Evolutionary conservation across 768 basidiomycete genomes (phyloP), one percentile per base, ranked within the genome.

Genomic region (Vararia minispora): DNA sequence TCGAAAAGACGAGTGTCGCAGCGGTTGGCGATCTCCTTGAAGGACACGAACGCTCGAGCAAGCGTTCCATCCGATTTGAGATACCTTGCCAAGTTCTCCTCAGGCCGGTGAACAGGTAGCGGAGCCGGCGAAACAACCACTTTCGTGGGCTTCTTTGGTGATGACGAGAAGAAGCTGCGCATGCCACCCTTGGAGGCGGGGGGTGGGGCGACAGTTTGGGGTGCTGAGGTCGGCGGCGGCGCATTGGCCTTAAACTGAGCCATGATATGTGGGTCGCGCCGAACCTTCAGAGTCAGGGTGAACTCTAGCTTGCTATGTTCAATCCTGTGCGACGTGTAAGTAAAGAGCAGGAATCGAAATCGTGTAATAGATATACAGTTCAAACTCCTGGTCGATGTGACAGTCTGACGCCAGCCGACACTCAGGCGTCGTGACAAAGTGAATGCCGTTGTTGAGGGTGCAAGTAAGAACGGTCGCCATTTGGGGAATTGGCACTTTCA

Each of bases 221-320:
- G 47, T 13, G 52, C 44, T 1, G 68, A 62, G 5, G 67, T 59
- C 3, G 71, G 62, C n/a, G 71, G 56, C 16, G 74, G 67, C 12
- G 60, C 56, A 34, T 78, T 63, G 3, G 75, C 70, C 47, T 82
- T 83, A 57, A 80, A 77, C 51, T 90, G 85, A 2, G 80, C 63
- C 31, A 76, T 63, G 48, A 95, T 80, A 49, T 95, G 89, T 22
- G 85, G 75, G 55, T 92, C 88, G 32, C 80, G 76, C 32, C 83
- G 78, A 50, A 97, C 66, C 54, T 90, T 91, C 50, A 98, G 60
- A 1, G 80, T 85, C 17, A 98, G 69, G 3, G 89, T 89, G 61
- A 98, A 95, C 55, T 95, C 90, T 39, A 97, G 76, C 56, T 95
- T 95, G 62, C 75, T 87, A 52, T 92, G 88, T 52, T 91, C 89